Conservation (phyloP, 306 rosid genomes). For the Pachyrhizus erosus region DNA sequence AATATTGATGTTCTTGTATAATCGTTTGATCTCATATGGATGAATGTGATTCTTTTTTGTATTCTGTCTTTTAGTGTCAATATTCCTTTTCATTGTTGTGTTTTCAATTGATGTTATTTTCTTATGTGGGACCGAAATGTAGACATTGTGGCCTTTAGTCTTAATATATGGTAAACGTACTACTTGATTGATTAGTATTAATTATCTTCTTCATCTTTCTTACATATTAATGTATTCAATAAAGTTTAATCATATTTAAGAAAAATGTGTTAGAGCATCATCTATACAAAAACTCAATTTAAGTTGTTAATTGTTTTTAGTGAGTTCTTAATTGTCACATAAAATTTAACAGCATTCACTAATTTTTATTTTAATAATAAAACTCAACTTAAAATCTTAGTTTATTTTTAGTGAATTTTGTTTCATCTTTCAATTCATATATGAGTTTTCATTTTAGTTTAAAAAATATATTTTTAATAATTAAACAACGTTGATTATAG, state of each 20-base stretch:
- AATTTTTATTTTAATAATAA: no score
- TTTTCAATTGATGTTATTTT: not conserved
- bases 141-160: not conserved
- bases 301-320: no score
- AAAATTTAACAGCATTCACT: no score
- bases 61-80: not conserved
- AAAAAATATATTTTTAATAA: no score
- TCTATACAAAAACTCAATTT: no score
- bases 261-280: no score
- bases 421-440: no score
- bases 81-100: not conserved
- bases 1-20: not conserved
- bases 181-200: not conserved
- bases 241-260: not conserved
- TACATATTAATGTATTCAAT: not conserved
- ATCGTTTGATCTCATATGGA: conserved; percentile 38
- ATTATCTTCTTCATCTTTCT: not conserved
- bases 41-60: not conserved
- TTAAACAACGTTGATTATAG: no score
- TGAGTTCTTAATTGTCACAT: no score
- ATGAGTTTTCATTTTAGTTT: no score
- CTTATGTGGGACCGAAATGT: conserved; percentile 22
- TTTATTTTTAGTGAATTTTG: no score
- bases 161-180: not conserved
- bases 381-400: no score